Percentiles rank a stretch among this genome's conserved stretches.
Conservation (phyloP, 75 land plant species). For the Pseudotsuga menziesii region DNA sequence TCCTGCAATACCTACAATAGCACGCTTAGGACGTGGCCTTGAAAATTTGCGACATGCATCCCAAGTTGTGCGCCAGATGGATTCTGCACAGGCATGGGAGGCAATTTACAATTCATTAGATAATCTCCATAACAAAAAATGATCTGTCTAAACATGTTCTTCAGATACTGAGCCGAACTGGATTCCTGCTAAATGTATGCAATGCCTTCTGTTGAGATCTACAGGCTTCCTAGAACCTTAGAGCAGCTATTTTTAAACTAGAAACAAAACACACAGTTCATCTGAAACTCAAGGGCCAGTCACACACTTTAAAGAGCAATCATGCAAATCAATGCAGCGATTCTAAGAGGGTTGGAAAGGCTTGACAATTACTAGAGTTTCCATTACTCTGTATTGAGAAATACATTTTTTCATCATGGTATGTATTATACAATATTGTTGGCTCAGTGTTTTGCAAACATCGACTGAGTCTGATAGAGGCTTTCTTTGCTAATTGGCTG, state of each 20-base stretch:
- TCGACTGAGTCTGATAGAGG: background rate
- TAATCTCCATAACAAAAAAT: conserved; percentile 24
- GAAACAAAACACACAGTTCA: background rate
- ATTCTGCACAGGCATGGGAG: conserved; percentile 38
- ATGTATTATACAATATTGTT: background rate
- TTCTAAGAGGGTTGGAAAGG: background rate
- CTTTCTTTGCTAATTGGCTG: background rate
- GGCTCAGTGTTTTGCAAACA: background rate
- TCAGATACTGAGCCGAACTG: background rate
- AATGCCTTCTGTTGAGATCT: background rate
- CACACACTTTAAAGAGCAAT: background rate
- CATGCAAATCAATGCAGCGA: background rate
- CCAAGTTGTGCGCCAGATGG: conserved; percentile 23
- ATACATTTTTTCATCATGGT: background rate
- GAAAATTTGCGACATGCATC: conserved; percentile 54
- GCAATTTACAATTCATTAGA: conserved; percentile 40
- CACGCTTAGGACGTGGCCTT: conserved; percentile 79
- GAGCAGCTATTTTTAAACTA: background rate
- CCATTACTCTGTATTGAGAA: background rate
- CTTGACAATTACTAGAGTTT: background rate
- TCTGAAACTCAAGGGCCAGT: background rate
- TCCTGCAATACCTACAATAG: conserved; percentile 66
- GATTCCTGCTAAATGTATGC: background rate
- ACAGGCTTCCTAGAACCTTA: background rate
- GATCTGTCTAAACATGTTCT: background rate